Conservation (phyloP, 805 yeast species). For the Alloascoidea hylecoeti region DNA sequence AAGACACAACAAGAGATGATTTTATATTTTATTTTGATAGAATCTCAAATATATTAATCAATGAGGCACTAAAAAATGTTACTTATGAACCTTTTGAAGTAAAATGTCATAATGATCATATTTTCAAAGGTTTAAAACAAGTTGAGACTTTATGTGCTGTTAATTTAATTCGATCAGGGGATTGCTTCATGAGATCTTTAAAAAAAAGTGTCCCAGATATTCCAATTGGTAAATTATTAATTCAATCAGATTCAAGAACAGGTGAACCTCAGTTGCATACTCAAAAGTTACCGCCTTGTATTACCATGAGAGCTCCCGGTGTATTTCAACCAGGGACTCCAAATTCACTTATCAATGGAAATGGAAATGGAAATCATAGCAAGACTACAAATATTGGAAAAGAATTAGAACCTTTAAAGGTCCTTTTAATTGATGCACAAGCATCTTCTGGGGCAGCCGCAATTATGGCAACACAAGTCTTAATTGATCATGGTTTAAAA, state of each 20-base stretch:
- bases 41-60: slow-evolving; percentile 57
- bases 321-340: no score
- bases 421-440: slow-evolving; percentile 75
- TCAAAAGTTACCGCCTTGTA: slow-evolving; percentile 48
- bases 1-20: slow-evolving; percentile 46
- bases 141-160: slow-evolving; percentile 51
- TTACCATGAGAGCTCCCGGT: neutral
- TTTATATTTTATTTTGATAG: slow-evolving; percentile 82
- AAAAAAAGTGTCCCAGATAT: slow-evolving; percentile 68
- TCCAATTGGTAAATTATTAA: slow-evolving; percentile 67
- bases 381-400: slow-evolving; percentile 5
- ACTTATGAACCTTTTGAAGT: slow-evolving; percentile 21
- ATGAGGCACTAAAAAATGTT: slow-evolving; percentile 46
- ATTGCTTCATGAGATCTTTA: slow-evolving; percentile 73
- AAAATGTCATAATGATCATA: slow-evolving; percentile 25
- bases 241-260: slow-evolving; percentile 76
- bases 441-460: slow-evolving; percentile 87
- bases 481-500: slow-evolving; percentile 64
- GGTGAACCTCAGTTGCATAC: slow-evolving; percentile 92
- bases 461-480: slow-evolving; percentile 84
- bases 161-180: slow-evolving; percentile 81
- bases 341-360: slow-evolving; percentile 5
- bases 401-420: slow-evolving; percentile 26
- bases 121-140: slow-evolving; percentile 14
- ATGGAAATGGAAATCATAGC: slow-evolving; percentile 11